A percentile compares a stretch with the other conserved stretches of the same genome.
Evolutionary conservation across 345 rosid species (phyloP).

Genomic region (Rubroshorea leprosula): DNA sequence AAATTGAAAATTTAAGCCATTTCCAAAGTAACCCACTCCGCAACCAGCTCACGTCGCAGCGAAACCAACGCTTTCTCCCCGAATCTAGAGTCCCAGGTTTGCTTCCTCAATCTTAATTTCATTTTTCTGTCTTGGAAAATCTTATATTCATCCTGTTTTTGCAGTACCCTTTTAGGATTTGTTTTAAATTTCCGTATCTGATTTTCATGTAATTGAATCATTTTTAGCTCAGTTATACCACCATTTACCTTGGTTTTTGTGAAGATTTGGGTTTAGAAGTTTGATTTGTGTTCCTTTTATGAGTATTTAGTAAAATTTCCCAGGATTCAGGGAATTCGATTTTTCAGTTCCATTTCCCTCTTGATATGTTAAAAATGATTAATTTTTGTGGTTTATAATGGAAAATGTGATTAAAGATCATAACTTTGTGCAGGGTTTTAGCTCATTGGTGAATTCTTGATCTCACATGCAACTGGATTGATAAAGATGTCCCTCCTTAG

Average conservation of each 20-base stretch:
- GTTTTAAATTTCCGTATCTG: not conserved
- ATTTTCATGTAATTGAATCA: not conserved
- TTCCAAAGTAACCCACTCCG: not conserved
- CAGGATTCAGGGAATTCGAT: not conserved
- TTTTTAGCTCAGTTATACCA: not conserved
- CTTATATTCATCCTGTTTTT: not conserved
- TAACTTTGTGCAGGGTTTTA: slow-evolving; percentile 5
- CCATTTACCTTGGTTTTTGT: not conserved
- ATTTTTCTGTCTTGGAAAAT: not conserved
- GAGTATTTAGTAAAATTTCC: too few relatives aligned
- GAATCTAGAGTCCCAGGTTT: not conserved
- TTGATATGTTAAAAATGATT: not conserved
- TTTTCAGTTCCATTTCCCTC: not conserved
- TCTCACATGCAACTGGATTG: slow-evolving; percentile 16
- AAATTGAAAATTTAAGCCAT: not conserved
- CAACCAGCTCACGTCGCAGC: not conserved
- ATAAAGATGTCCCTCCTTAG: slow-evolving; percentile 71
- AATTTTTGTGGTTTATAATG: not conserved
- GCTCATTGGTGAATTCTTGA: not conserved
- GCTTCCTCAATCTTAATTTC: not conserved
- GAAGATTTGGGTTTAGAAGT: not conserved
- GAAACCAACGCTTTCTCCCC: not conserved
- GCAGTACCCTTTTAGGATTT: not conserved
- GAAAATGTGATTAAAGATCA: not conserved
- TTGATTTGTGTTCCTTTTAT: not conserved